Conservation (phyloP, 169 alveolate genomes). For the Cryptosporidium xiaoi region DNA sequence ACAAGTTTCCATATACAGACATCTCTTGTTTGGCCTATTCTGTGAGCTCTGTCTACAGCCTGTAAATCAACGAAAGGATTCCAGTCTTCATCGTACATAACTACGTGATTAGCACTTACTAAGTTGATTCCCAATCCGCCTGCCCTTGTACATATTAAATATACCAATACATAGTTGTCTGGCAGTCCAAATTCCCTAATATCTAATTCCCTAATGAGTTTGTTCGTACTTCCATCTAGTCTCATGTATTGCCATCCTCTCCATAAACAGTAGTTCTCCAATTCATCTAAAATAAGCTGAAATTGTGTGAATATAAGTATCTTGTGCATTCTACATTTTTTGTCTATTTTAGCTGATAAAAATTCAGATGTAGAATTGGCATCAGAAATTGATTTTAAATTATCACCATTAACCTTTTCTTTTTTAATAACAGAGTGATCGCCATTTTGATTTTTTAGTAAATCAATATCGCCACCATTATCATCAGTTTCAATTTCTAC, state of each 20-base stretch:
- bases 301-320: conserved; percentile 90
- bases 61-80: conserved; percentile 98
- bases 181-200: conserved; percentile 88
- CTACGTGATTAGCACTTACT: conserved; percentile 98
- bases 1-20: conserved; percentile 96
- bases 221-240: conserved; percentile 91
- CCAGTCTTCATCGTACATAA: conserved; percentile 99
- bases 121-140: conserved; percentile 96
- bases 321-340: conserved; percentile 84
- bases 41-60: conserved; percentile 99
- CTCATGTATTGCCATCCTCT: conserved; percentile 92
- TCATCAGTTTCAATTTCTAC: neutral
- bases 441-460: neutral
- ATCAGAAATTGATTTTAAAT: neutral
- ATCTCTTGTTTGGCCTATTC: conserved; percentile 98
- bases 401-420: neutral
- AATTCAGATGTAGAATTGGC: neutral
- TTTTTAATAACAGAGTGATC: neutral
- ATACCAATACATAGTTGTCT: conserved; percentile 85
- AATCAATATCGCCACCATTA: neutral
- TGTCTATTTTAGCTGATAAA: neutral
- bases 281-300: conserved; percentile 89
- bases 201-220: conserved; percentile 89
- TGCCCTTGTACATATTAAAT: conserved; percentile 90
- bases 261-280: conserved; percentile 88